These are phyloP conservation scores for Cupressus sempervirens DNA, from an alignment of 75 land plant species.

Conservation along the genomic window DNA sequence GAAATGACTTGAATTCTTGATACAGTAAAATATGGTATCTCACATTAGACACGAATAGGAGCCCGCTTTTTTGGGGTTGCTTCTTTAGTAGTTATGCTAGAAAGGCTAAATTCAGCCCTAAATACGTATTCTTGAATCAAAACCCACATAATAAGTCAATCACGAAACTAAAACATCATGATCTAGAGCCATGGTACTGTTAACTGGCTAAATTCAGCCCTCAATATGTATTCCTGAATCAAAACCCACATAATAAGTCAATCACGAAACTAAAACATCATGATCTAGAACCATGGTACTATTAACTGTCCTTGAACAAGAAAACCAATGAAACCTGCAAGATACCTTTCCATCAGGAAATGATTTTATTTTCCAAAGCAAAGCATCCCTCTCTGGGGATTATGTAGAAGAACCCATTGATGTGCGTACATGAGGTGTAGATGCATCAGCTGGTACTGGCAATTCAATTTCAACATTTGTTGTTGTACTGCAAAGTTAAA, in stretches of 20 bases:
- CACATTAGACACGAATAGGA: slow-evolving; percentile 93
- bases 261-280: not conserved
- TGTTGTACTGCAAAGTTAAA: slow-evolving; percentile 63
- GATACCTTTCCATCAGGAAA: slow-evolving; percentile 95
- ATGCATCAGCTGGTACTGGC: slow-evolving; percentile 87
- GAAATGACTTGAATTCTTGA: slow-evolving; percentile 88
- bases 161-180: too few relatives aligned
- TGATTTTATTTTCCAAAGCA: slow-evolving; percentile 92
- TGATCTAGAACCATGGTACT: not conserved
- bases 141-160: too few relatives aligned
- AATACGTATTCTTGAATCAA: too few relatives aligned
- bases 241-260: slow-evolving; percentile 1
- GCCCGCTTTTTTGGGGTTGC: slow-evolving; percentile 78
- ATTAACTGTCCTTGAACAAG: not conserved
- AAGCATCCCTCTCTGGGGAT: slow-evolving; percentile 90
- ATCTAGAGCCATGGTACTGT: too few relatives aligned
- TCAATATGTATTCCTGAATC: slow-evolving; percentile 83
- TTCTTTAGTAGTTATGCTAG: slow-evolving; percentile 80
- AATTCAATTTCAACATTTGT: slow-evolving; percentile 94
- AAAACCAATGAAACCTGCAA: not conserved
- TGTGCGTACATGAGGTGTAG: slow-evolving; percentile 81
- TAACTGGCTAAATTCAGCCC: slow-evolving; percentile 95
- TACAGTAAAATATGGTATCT: slow-evolving; percentile 95
- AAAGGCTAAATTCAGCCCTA: too few relatives aligned
- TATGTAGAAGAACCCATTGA: slow-evolving; percentile 95